Evolutionary conservation across 1,139 yeast species (phyloP), one percentile per base, ranked within the genome.

Genomic region (Scheffersomyces titani): DNA sequence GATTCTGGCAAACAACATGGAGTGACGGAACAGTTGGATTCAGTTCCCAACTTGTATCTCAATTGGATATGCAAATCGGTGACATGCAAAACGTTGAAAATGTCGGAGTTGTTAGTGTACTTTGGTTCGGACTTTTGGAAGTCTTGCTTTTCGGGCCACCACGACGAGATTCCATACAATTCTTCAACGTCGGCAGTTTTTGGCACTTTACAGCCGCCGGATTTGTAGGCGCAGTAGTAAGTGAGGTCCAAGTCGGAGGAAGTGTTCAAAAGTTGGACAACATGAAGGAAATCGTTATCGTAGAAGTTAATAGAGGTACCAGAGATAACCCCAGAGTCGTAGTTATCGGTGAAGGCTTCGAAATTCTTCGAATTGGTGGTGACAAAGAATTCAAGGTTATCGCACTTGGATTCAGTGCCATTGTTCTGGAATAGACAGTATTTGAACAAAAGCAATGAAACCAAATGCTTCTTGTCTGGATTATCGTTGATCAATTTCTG

Each of bases 41-140:
- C 91, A 4, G 85, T 68, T 20, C 89, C 90, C 18, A 82, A 75
- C 2, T 77, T 69, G 68, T 86, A 88, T 58, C 86, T 80, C 55
- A 81, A 71, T 65, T 86, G 84, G 52, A 86, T 70, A 66, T 88
- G 92, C 71, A 87, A 83, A 66, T 88, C 92, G 36, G 86, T 81
- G 30, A 88, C 64, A 64, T 88, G 92, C 58, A 87, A 73, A n/a
- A 86, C 92, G 59, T 86, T 84, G 70, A 87, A 84, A 7, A 60
- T 61, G 19, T 70, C 73, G 22, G 65, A 56, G 51, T 63, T 62
- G 52, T 65, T 48, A 11, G 52, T 47, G 56, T 72, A 74, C 3
- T 54, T 55, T 13, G 80, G 80, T 55, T 72, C 70, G 13, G 47
- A 51, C 24, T 63, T 58, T 52, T 72, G 68, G 50, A 69, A 47